phyloP scores from a whole-genome alignment of 768 basidiomycete species.

The Clitopilus passeckerianus region DNA sequence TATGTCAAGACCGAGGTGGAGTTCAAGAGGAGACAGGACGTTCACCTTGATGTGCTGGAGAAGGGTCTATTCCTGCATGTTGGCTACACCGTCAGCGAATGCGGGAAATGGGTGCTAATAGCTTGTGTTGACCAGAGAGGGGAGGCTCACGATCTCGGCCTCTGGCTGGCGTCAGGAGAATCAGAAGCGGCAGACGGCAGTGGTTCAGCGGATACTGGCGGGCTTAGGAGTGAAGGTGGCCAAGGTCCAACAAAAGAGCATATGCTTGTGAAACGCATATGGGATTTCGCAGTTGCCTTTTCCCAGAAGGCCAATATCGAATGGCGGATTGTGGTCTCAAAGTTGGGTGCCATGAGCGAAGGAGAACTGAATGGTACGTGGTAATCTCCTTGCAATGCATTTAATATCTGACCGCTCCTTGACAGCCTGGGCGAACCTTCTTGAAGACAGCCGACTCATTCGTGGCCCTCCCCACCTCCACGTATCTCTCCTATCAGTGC shows the following conservation, averaged over 20 bases:
- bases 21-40: conserved; percentile 27
- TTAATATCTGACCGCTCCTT: conserved; percentile 5
- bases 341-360: conserved; percentile 54
- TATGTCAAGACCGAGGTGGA: conserved; percentile 25
- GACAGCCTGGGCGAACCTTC: conserved; percentile 61
- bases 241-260: conserved; percentile 31
- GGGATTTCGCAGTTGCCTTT: conserved; percentile 64
- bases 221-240: conserved; percentile 18
- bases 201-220: conserved; percentile 10
- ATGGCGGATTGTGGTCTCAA: conserved; percentile 75
- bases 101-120: conserved; percentile 76
- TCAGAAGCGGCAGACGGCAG: background rate
- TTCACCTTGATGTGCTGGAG: conserved; percentile 40
- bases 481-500: conserved; percentile 56
- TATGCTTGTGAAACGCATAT: conserved; percentile 55
- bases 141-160: conserved; percentile 63
- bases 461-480: conserved; percentile 48
- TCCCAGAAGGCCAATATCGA: conserved; percentile 66
- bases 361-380: conserved; percentile 63
- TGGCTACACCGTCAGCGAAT: conserved; percentile 61
- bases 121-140: conserved; percentile 75
- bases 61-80: conserved; percentile 63
- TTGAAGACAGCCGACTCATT: conserved; percentile 35
- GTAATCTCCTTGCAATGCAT: background rate
- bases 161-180: conserved; percentile 52